Base-by-base conservation (phyloP, 371 early-diverging fungal genomes). In the Zychaea mexicana region DNA sequence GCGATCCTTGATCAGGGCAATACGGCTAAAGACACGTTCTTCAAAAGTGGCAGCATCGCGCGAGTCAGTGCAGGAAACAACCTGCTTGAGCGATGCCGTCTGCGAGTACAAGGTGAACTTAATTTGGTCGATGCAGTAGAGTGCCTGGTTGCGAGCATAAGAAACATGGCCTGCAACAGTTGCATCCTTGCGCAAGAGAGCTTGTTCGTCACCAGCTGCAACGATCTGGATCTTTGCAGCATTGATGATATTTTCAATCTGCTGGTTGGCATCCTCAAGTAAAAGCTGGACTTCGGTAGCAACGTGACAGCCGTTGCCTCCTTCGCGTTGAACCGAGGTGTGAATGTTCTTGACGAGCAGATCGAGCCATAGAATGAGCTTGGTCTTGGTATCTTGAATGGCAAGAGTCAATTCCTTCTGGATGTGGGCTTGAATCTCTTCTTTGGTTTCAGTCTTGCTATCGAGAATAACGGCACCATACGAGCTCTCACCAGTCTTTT, bases 371-470 rank as follows among this genome's bases (percentile, higher is more conserved):
- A 45, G 69, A 27, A 59, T 63, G 12, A 75, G 22, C 21, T 64
- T 60, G 2, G 59, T 61, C 62, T 75, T 72, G 49, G 67, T 71
- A 42, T 74, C 73, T 64, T 74, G 67, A 28, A 68, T 71, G 65
- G 71, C 71, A 0, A 73, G 45, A 13, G 64, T 60, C 12, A 74
- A 53, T 59, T 78, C 75, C 17, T 70, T 67, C 13, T 46, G 61
- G 13, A 70, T 58, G 26, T 74, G 68, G 55, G 74, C 66, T 36
- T 72, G 66, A 19, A 62, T 66, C 52, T 78, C 70, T 31, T 71
- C 71, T 22, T 66, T 62, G 13, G 71, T 69, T 46, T 78, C 75
- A 17, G 58, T 62, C 49, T 47, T 47, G 10, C 24, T 26, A 7
- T 39, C 39, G 1, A 71, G 57, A 26, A 74, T 62, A 42, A 65